Base-by-base conservation (phyloP, 2,329 filamentous ascomycete genomes). In the Fusarium coicis region DNA sequence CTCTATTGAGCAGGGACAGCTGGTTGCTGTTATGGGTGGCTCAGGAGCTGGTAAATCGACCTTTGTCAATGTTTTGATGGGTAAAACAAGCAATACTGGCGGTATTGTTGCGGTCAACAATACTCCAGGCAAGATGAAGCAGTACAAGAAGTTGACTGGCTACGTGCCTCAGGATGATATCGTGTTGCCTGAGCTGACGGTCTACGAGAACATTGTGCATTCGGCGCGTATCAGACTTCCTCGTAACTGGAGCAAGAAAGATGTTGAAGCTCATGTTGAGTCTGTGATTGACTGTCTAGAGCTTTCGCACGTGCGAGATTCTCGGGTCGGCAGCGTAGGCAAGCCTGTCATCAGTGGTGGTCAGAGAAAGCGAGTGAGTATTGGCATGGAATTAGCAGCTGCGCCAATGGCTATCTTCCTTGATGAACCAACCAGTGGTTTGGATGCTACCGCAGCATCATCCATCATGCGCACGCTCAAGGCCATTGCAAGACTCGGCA, bases 161-260 rank as follows among this genome's bases (percentile, higher is more conserved):
- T 90, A 90, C 66, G 89, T 91, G 7, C 89, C 89, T 3, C 89
- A 91, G 73, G 87, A 91, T 68, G 89, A 91, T 76, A 85, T 91
- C 32, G 84, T 91, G 7, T 82, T 90, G 15, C 86, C 88, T 0
- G 87, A 91, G 75, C 79, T 91, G 50, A 91, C 89, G 0, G 88
- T 91, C 10, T 85, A 85, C 56, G 89, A 91, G 77, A 91, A 91
- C 65, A 89, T 91, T 46, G 80, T 90, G 9, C 88, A 91, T 69
- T 89, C 88, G 0, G 89, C 88, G 21, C 83, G 85, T 19, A 83
- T 89, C 39, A 84, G 87, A 21, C 80, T 91, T 19, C 87, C 88
- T 1, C 80, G 84, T 5, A 85, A 81, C 9, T 90, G 87, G 87
- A 82, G 79, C 7, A 83, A 86, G 42, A 73, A 70, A 18, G 86